These are phyloP conservation scores for Pinus taeda DNA, from an alignment of 75 land plant genomes.

Conservation along the genomic window DNA sequence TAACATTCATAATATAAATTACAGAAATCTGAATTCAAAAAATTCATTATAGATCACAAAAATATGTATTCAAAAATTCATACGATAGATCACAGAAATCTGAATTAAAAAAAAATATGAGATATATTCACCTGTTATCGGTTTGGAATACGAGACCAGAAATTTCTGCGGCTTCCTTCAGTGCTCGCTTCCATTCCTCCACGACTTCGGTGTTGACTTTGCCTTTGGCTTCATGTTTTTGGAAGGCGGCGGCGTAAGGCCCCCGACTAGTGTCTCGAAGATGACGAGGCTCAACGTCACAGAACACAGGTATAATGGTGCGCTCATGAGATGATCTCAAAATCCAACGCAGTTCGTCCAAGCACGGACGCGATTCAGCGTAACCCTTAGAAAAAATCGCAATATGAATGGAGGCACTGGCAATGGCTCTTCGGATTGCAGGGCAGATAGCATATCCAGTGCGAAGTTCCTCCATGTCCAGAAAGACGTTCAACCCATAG, in stretches of 20 bases:
- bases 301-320: not conserved
- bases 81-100: too few relatives aligned
- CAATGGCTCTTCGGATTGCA: not conserved
- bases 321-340: not conserved
- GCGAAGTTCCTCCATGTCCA: not conserved
- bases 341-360: not conserved
- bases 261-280: not conserved
- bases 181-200: not conserved
- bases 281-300: not conserved
- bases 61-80: too few relatives aligned
- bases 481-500: not conserved
- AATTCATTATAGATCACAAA: too few relatives aligned
- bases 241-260: not conserved
- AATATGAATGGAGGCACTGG: not conserved
- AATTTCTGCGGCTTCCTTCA: not conserved
- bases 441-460: not conserved
- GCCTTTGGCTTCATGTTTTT: not conserved
- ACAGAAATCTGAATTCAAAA: too few relatives aligned
- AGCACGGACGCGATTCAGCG: not conserved
- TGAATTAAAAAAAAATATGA: too few relatives aligned
- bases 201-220: not conserved
- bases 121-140: too few relatives aligned
- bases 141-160: too few relatives aligned
- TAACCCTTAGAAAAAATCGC: not conserved
- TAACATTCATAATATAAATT: too few relatives aligned